Conservation (phyloP, 2,329 filamentous ascomycete species). For the Talaromyces piceae region DNA sequence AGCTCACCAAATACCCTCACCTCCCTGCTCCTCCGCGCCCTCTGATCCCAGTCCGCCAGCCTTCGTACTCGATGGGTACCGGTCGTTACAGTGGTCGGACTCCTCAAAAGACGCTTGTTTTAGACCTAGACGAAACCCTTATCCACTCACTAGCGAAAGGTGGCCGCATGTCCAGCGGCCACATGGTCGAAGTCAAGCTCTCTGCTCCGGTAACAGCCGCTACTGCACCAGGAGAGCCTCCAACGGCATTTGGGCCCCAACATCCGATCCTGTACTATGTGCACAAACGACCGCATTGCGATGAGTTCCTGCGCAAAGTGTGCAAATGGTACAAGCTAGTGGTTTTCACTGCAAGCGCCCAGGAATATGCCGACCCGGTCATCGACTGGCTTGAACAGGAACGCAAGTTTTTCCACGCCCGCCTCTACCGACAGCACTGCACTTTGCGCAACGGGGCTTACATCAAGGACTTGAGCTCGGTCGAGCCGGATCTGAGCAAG, state of each 20-base stretch:
- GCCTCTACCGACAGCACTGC: slow-evolving; percentile 96
- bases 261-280: slow-evolving; percentile 98
- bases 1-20: slow-evolving; percentile 81
- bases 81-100: slow-evolving; percentile 24
- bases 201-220: slow-evolving; percentile 34
- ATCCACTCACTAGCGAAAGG: slow-evolving; percentile 98
- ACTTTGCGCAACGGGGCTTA: slow-evolving; percentile 92
- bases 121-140: slow-evolving; percentile 93
- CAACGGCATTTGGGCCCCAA: slow-evolving; percentile 66
- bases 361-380: slow-evolving; percentile 96
- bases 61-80: slow-evolving; percentile 62
- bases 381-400: slow-evolving; percentile 98
- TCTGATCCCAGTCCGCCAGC: slow-evolving; percentile 78
- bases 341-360: slow-evolving; percentile 92
- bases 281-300: slow-evolving; percentile 93
- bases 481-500: slow-evolving; percentile 93
- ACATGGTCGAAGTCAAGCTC: slow-evolving; percentile 97
- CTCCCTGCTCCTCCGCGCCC: slow-evolving; percentile 83
- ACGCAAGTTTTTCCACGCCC: slow-evolving; percentile 86
- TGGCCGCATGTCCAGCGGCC: slow-evolving; percentile 87
- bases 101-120: slow-evolving; percentile 84
- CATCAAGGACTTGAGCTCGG: slow-evolving; percentile 93
- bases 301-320: slow-evolving; percentile 89
- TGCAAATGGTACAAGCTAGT: slow-evolving; percentile 98
- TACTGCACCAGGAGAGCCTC: slow-evolving; percentile 45